Base-by-base conservation (phyloP, 2,329 filamentous ascomycete species). In the Colletotrichum sojae region DNA sequence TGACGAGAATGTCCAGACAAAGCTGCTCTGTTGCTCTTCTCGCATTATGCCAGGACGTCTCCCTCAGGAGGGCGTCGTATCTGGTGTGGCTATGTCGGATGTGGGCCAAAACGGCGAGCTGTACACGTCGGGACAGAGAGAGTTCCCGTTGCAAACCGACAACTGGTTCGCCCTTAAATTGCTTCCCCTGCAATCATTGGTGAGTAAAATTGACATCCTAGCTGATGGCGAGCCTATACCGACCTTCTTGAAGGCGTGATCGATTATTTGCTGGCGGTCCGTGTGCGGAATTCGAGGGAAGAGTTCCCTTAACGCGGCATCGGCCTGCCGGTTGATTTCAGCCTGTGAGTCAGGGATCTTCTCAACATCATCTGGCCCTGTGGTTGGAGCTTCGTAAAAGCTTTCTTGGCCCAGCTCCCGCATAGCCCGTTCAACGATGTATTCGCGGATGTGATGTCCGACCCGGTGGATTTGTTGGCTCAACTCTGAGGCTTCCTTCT, bases 1-100 rank as follows among this genome's bases (percentile, higher is more conserved):
- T 91, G 83, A 91, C 86, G 77, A 92, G 86, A 61, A 89, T 83
- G 72, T 91, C 89, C 53, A 91, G 81, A 71, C 90, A 91, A 15
- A 89, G 80, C 39, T 83, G 78, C 73, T 91, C 88, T 52, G 91
- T 89, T 48, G 85, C 84, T 78, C 86, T 90, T 71, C 90, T 84
- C 60, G 89, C 89, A 74, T 88, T 88, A 58, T 83, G 80, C 83
- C 88, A 91, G 18, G 79, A 82, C 5, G 87, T 88, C 74, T 91
- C 87, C 73, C 78, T 85, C 16, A 91, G 80, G 18, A 91, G 80
- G 66, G 86, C 77, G 75, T 92, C 90, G 79, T 92, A 92, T 73
- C 88, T 84, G 6, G 90, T 92, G 73, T 91, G 88, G n/a, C 79
- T 88, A 74, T 92, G 90, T 49, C 90, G 84, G 73, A 92, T 91